Conservation (phyloP, 2,329 filamentous ascomycete species). For the Camillea tinctor region DNA sequence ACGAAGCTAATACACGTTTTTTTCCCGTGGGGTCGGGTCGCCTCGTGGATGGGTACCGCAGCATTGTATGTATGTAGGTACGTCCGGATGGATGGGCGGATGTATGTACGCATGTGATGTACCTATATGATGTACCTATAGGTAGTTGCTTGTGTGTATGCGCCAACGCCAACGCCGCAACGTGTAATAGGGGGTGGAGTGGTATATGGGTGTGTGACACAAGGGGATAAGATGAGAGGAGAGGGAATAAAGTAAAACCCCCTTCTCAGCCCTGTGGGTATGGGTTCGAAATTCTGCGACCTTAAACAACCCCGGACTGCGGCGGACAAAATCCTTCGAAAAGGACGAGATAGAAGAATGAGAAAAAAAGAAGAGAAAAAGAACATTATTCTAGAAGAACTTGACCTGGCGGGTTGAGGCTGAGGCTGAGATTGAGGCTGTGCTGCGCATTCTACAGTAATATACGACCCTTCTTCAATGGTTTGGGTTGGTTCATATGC, state of each 20-base stretch:
- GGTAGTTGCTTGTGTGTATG: background rate
- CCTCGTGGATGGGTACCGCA: background rate
- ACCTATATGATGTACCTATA: too few relatives aligned
- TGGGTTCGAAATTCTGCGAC: background rate
- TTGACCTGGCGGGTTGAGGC: background rate
- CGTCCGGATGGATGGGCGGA: too few relatives aligned
- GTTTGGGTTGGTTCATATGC: background rate
- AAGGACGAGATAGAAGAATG: too few relatives aligned
- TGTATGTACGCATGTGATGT: too few relatives aligned
- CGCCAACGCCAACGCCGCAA: background rate
- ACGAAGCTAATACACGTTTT: background rate
- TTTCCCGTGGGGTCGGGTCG: background rate
- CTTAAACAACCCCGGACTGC: background rate
- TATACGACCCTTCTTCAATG: background rate
- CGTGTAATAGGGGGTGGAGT: background rate
- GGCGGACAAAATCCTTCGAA: too few relatives aligned
- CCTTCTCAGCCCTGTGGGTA: background rate
- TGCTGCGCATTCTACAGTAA: background rate
- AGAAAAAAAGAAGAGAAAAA: too few relatives aligned
- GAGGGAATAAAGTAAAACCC: too few relatives aligned
- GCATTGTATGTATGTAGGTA: background rate
- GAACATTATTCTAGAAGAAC: too few relatives aligned
- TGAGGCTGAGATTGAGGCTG: background rate
- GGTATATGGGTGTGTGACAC: background rate
- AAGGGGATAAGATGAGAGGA: background rate